Evolutionary conservation across 2,329 filamentous ascomycete species (phyloP).

Genomic region (Leptographium procerum): DNA sequence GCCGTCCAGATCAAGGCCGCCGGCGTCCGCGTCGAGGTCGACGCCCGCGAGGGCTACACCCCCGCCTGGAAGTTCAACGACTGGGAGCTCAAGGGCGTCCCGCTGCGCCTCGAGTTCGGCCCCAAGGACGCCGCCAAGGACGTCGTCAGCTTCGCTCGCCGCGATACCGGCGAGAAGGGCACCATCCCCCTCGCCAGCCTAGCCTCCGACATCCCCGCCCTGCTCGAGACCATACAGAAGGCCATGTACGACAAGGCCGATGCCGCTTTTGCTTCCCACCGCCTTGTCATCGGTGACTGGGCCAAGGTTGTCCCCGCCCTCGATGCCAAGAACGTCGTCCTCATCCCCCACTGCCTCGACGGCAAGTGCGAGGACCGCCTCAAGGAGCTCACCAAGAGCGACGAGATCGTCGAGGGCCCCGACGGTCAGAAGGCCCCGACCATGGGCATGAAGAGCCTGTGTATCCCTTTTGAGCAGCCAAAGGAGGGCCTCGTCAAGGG

Average conservation of each 20-base stretch:
- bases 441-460: constrained; percentile 60
- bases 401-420: constrained; percentile 39
- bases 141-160: constrained; percentile 74
- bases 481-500: constrained; percentile 65
- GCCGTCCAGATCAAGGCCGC: constrained; percentile 56
- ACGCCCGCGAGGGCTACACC: constrained; percentile 82
- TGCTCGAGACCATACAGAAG: constrained; percentile 81
- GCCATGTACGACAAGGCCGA: constrained; percentile 74
- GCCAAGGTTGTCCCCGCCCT: constrained; percentile 82
- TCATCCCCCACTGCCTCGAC: constrained; percentile 82
- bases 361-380: constrained; percentile 82
- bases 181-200: constrained; percentile 68
- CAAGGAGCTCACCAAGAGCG: constrained; percentile 81
- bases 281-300: constrained; percentile 75
- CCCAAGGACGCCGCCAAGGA: constrained; percentile 84
- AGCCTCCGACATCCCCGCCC: constrained; percentile 58
- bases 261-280: constrained; percentile 65
- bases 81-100: constrained; percentile 94
- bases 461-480: constrained; percentile 73
- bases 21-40: constrained; percentile 67
- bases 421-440: constrained; percentile 42
- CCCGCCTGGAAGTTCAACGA: constrained; percentile 98
- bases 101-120: constrained; percentile 87
- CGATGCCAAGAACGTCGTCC: constrained; percentile 81
- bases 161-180: constrained; percentile 77